Evolutionary conservation across 768 basidiomycete species (phyloP).

Genomic region (Cantharellus anzutake): DNA sequence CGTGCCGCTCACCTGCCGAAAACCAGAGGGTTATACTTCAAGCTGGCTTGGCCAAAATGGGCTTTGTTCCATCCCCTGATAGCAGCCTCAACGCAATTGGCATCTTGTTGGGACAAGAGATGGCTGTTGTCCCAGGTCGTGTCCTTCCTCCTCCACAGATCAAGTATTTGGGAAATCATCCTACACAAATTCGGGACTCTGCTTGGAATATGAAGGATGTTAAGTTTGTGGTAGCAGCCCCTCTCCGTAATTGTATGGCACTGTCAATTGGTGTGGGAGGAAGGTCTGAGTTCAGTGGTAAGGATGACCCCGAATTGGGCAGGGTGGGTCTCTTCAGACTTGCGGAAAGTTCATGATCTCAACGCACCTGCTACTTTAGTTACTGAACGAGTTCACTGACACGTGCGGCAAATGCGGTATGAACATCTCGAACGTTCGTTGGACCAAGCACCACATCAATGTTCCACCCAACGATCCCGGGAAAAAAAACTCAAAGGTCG

Average conservation of each 20-base stretch:
- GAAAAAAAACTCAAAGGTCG: conserved; percentile 28
- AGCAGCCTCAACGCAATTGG: conserved; percentile 34
- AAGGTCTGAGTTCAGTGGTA: conserved; percentile 40
- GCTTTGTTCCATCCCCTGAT: conserved; percentile 17
- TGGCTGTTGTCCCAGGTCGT: conserved; percentile 47
- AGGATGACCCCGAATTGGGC: conserved; percentile 34
- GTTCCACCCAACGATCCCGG: conserved; percentile 23
- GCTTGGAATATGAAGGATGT: conserved; percentile 60
- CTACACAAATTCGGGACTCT: conserved; percentile 29
- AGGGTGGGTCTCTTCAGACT: not conserved
- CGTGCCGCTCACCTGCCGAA: conserved; percentile 39
- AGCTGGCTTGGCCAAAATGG: conserved; percentile 38
- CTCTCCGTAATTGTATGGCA: conserved; percentile 44
- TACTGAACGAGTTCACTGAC: conserved; percentile 32
- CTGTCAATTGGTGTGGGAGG: conserved; percentile 41
- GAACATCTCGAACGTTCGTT: conserved; percentile 17
- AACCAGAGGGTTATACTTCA: conserved; percentile 41
- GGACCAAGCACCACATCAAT: conserved; percentile 16
- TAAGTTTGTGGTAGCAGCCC: conserved; percentile 39
- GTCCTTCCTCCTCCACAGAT: conserved; percentile 41
- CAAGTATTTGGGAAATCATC: conserved; percentile 26
- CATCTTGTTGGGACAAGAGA: conserved; percentile 32
- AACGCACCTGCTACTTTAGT: conserved; percentile 1
- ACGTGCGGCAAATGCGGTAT: conserved; percentile 55
- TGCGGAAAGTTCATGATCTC: not conserved